Evolutionary conservation across 2,329 filamentous ascomycete species (phyloP).

Genomic region (Colletotrichum sp.): DNA sequence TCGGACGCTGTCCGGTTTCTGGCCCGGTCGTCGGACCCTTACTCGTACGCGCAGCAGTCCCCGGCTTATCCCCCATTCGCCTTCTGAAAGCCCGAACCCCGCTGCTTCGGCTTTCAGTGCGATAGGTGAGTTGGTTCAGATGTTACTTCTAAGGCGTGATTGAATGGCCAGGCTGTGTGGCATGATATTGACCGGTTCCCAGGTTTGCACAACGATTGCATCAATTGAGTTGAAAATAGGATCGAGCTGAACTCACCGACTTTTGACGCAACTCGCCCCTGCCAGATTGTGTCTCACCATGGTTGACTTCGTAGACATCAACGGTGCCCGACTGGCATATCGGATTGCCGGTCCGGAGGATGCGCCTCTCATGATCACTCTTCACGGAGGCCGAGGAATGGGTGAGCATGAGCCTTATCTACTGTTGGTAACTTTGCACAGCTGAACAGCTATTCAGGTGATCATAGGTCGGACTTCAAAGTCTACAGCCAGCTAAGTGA

Average conservation of each 20-base stretch:
- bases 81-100: not conserved
- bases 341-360: slow-evolving; percentile 29
- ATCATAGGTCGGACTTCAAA: slow-evolving; percentile 36
- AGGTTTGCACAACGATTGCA: not conserved
- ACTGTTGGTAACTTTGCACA: fast-evolving
- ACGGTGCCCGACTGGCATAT: slow-evolving; percentile 37
- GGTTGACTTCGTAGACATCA: slow-evolving; percentile 31
- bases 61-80: not conserved
- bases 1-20: not conserved
- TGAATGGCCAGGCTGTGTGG: not conserved
- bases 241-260: not conserved
- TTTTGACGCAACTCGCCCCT: not conserved
- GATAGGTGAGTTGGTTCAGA: not conserved
- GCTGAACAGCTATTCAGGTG: slow-evolving; percentile 23
- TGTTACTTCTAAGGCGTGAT: not conserved
- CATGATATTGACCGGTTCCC: not conserved
- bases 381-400: slow-evolving; percentile 40
- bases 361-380: slow-evolving; percentile 37
- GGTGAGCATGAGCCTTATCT: slow-evolving; percentile 21
- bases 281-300: not conserved
- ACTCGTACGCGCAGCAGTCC: not conserved
- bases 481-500: slow-evolving; percentile 32
- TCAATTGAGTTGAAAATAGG: fast-evolving
- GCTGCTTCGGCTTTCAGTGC: not conserved
- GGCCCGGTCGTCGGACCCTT: not conserved